Conservation (phyloP, 2,329 filamentous ascomycete species). For the Trichoderma aggressivum region DNA sequence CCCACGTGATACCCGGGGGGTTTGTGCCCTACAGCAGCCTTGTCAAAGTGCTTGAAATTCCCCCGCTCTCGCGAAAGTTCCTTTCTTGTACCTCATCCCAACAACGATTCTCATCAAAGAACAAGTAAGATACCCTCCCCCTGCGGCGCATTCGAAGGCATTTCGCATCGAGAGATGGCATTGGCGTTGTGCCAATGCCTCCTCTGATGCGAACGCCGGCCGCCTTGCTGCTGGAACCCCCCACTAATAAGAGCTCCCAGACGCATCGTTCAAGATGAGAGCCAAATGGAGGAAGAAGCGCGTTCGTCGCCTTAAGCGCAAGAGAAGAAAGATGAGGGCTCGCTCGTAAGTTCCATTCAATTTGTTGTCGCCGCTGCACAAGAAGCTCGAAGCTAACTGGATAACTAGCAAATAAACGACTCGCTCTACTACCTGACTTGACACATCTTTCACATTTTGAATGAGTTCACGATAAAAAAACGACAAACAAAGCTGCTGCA, state of each 20-base stretch:
- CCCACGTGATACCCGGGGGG: slow-evolving; percentile 36
- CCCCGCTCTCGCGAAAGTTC: slow-evolving; percentile 28
- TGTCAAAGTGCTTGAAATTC: slow-evolving; percentile 31
- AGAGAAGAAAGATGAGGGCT: slow-evolving; percentile 99
- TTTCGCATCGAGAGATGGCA: slow-evolving; percentile 2
- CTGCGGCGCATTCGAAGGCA: not conserved
- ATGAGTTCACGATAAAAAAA: slow-evolving; percentile 33
- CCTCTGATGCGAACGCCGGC: not conserved
- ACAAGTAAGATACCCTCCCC: slow-evolving; percentile 34
- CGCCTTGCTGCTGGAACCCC: not conserved
- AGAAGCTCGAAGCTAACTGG: slow-evolving; percentile 33
- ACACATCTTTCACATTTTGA: slow-evolving; percentile 42
- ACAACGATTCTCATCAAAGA: slow-evolving; percentile 45
- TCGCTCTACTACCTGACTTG: slow-evolving; percentile 56
- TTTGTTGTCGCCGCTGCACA: not conserved
- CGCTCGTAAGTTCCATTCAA: slow-evolving; percentile 70
- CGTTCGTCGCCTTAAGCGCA: slow-evolving; percentile 97
- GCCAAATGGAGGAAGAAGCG: slow-evolving; percentile 99
- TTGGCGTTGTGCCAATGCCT: slow-evolving; percentile 1
- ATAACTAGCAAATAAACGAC: slow-evolving; percentile 62
- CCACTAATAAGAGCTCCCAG: slow-evolving; percentile 21
- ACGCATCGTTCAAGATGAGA: slow-evolving; percentile 63
- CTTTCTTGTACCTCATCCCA: slow-evolving; percentile 40
- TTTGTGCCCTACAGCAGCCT: slow-evolving; percentile 36
- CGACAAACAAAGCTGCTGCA: slow-evolving; percentile 26